Evolutionary conservation across 331 rosid genomes (phyloP).

Genomic region (Dryas integrifolia): DNA sequence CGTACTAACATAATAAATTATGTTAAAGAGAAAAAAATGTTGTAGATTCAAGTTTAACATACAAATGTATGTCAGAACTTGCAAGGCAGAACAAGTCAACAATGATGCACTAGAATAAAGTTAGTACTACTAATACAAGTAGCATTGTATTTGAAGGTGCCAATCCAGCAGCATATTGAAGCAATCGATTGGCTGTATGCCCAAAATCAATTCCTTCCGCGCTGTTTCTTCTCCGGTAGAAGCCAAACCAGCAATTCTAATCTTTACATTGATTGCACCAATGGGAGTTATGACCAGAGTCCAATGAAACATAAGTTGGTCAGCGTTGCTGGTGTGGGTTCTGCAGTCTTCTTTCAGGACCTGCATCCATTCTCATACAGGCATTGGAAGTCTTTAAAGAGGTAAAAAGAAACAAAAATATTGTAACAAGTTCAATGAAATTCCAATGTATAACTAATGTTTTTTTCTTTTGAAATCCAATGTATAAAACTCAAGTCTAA

Average conservation of each 20-base stretch:
- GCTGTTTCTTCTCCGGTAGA: slow-evolving; percentile 72
- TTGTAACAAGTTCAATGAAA: background rate
- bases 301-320: slow-evolving; percentile 31
- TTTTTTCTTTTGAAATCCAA: background rate
- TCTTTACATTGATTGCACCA: slow-evolving; percentile 6
- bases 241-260: slow-evolving; percentile 17
- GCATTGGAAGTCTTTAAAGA: slow-evolving; percentile 78
- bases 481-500: background rate
- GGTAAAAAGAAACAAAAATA: slow-evolving; percentile 38
- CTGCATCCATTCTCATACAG: slow-evolving; percentile 55
- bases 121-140: background rate
- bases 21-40: background rate
- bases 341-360: slow-evolving; percentile 69
- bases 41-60: background rate
- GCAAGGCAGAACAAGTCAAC: too few species aligned
- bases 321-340: slow-evolving; percentile 82
- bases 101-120: background rate
- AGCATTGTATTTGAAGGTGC: slow-evolving; percentile 46
- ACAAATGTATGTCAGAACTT: background rate
- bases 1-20: too few species aligned
- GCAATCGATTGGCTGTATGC: slow-evolving; percentile 85
- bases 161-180: slow-evolving; percentile 65
- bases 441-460: background rate
- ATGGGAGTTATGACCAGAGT: slow-evolving; percentile 28
- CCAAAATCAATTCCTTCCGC: slow-evolving; percentile 60